Evolutionary conservation across 352 stramenopile species (phyloP).

Genomic region (Ophiocytium majus): DNA sequence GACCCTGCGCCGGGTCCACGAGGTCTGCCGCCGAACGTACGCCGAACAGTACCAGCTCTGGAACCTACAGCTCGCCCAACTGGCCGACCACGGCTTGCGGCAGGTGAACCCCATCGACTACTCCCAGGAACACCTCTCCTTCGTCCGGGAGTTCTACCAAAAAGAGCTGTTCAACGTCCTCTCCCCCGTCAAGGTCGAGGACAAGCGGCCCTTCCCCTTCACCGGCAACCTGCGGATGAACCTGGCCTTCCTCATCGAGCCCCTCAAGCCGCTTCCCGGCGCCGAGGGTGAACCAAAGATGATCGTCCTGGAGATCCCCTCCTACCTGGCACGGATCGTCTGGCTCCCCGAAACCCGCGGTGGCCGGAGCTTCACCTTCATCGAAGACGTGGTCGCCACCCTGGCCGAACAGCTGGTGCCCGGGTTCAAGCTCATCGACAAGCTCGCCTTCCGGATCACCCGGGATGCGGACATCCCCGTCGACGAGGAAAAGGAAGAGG

Average conservation of each 20-base stretch:
- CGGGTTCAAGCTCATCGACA: neutral
- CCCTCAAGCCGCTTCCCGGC: neutral
- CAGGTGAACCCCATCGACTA: neutral
- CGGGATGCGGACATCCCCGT: neutral
- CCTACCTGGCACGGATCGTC: neutral
- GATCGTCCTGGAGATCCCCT: neutral
- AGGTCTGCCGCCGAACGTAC: neutral
- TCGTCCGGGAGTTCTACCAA: neutral
- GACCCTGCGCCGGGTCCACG: neutral
- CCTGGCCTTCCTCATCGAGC: neutral
- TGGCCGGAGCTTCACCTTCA: neutral
- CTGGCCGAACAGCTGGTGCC: neutral
- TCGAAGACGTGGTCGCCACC: neutral
- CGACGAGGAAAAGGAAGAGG: neutral
- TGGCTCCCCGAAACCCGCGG: neutral
- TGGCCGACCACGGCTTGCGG: neutral
- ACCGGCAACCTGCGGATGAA: neutral
- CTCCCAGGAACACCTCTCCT: neutral
- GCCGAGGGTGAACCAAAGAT: neutral
- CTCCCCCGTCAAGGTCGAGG: neutral
- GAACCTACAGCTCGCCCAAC: neutral
- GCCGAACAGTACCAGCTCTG: neutral
- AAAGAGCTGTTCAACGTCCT: neutral
- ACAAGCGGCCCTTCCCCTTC: neutral
- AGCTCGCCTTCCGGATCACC: neutral